Evolutionary conservation across 164 flowering plant genomes (phyloP).

Genomic region (Tinospora cordifolia): DNA sequence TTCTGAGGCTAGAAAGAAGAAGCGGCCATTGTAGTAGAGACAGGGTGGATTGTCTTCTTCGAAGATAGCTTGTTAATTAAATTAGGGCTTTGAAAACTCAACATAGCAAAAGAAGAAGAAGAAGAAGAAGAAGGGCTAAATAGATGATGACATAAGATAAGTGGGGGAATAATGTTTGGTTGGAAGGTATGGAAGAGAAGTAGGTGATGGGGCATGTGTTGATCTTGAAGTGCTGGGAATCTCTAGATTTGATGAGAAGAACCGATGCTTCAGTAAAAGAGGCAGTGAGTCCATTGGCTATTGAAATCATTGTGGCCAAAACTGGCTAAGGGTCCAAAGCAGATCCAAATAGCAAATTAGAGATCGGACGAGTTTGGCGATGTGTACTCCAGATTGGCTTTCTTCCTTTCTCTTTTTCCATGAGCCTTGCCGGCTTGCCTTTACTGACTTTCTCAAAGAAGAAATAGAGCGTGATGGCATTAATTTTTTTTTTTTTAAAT

Average conservation of each 20-base stretch:
- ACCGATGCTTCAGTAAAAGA: not conserved
- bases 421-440: conserved; percentile 53
- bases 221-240: conserved; percentile 42
- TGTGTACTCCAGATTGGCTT: conserved; percentile 55
- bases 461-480: conserved; percentile 8
- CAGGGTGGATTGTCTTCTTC: too few species aligned
- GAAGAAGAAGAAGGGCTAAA: too few species aligned
- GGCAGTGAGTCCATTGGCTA: not conserved
- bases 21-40: too few species aligned
- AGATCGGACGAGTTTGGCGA: conserved; percentile 8
- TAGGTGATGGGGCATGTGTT: conserved; percentile 32
- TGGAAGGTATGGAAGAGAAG: too few species aligned
- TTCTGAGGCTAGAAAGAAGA: too few species aligned
- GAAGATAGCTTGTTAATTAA: too few species aligned
- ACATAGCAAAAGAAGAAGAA: too few species aligned
- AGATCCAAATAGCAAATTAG: conserved; percentile 17
- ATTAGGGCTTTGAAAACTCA: too few species aligned
- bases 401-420: conserved; percentile 53
- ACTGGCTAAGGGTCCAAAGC: conserved; percentile 25
- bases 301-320: conserved; percentile 1
- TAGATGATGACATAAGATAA: too few species aligned
- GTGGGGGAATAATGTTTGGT: too few species aligned
- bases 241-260: conserved; percentile 12
- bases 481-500: too few species aligned
- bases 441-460: conserved; percentile 45